Evolutionary conservation across 2,329 filamentous ascomycete species (phyloP).

Genomic region (Colletotrichum lentis): DNA sequence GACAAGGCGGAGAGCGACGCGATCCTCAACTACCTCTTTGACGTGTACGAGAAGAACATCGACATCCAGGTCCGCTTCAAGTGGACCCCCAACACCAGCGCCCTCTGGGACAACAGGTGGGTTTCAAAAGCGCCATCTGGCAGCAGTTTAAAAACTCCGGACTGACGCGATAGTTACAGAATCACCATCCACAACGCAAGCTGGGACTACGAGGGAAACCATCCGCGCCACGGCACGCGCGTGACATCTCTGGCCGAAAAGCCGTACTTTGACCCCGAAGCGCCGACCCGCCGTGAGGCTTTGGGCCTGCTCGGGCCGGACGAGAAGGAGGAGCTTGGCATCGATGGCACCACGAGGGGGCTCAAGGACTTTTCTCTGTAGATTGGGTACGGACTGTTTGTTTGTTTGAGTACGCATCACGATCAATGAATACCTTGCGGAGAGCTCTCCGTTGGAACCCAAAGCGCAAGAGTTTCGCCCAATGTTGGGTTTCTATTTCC

Average conservation of each 20-base stretch:
- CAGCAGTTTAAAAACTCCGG: not conserved
- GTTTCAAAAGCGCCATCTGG: too few species aligned
- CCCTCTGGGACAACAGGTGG: conserved; percentile 75
- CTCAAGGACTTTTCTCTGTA: conserved; percentile 33
- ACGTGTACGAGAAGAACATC: conserved; percentile 73
- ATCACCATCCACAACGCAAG: conserved; percentile 79
- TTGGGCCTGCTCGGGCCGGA: conserved; percentile 68
- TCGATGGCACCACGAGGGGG: conserved; percentile 10
- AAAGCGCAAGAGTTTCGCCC: too few species aligned
- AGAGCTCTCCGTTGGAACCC: not conserved
- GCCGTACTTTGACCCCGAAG: conserved; percentile 70
- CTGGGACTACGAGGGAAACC: conserved; percentile 74
- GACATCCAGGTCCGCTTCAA: conserved; percentile 77
- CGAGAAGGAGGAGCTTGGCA: conserved; percentile 52
- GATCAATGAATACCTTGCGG: not conserved
- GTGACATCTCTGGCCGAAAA: conserved; percentile 76
- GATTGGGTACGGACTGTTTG: too few species aligned
- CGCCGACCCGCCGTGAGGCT: conserved; percentile 72
- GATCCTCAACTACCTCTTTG: conserved; percentile 71
- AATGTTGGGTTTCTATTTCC: too few species aligned
- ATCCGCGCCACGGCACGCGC: conserved; percentile 75
- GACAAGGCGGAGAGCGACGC: conserved; percentile 74
- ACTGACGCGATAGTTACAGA: conserved; percentile 45
- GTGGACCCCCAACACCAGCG: conserved; percentile 73
- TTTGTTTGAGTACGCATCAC: too few species aligned